A percentile compares a stretch with the other conserved stretches of the same genome.
phyloP scores from a whole-genome alignment of 106 monocot species.

The Apostasia shenzhenica region DNA sequence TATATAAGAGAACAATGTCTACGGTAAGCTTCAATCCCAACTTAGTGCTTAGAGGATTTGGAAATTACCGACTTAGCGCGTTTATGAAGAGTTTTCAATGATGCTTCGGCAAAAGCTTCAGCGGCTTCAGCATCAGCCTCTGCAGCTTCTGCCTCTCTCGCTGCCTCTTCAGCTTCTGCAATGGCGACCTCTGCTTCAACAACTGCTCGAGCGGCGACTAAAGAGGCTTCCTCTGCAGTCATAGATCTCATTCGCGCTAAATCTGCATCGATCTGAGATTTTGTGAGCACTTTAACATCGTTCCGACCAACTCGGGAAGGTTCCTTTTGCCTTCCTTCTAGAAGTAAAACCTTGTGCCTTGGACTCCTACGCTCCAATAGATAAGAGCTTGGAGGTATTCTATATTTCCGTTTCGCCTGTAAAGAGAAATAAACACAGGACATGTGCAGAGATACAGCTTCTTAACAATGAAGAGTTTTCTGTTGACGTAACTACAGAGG shows the following conservation, averaged over 20 bases:
- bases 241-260: slow-evolving; percentile 50
- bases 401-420: slow-evolving; percentile 82
- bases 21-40: background rate
- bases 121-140: slow-evolving; percentile 83
- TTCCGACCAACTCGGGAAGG: slow-evolving; percentile 14
- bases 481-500: background rate
- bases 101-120: slow-evolving; percentile 75
- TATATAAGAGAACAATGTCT: too few species aligned
- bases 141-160: slow-evolving; percentile 64
- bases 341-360: slow-evolving; percentile 19
- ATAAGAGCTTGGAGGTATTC: slow-evolving; percentile 41
- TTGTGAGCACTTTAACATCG: slow-evolving; percentile 41
- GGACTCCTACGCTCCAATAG: slow-evolving; percentile 29
- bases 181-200: slow-evolving; percentile 80
- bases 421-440: background rate
- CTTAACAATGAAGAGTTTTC: too few species aligned
- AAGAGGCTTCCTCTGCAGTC: slow-evolving; percentile 64
- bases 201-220: slow-evolving; percentile 65
- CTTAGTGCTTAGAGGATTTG: background rate
- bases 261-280: slow-evolving; percentile 59
- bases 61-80: slow-evolving; percentile 1
- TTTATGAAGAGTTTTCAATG: slow-evolving; percentile 11
- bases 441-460: too few species aligned
- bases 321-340: slow-evolving; percentile 35
- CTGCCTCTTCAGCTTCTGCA: slow-evolving; percentile 77